Evolutionary conservation across 75 land plant genomes (phyloP).

Genomic region (Chamaecyparis obtusa): DNA sequence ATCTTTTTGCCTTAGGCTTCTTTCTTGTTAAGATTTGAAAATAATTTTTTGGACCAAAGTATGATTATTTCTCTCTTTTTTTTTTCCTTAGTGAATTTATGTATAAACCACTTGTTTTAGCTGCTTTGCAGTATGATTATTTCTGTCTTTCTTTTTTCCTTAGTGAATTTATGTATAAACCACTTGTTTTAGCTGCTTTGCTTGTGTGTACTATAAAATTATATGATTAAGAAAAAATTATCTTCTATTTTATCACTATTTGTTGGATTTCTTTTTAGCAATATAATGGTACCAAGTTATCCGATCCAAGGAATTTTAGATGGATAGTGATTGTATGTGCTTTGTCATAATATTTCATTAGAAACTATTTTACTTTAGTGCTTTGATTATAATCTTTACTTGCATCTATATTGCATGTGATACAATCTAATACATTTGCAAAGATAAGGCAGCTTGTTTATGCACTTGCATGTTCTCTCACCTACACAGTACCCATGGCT

Average conservation of each 20-base stretch:
- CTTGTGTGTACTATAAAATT: neutral
- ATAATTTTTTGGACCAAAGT: neutral
- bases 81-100: too few relatives aligned
- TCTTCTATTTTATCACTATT: neutral
- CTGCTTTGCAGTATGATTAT: neutral
- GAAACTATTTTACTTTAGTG: too few relatives aligned
- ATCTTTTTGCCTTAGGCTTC: neutral
- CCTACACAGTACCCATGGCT: too few relatives aligned
- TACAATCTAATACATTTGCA: too few relatives aligned
- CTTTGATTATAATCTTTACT: too few relatives aligned
- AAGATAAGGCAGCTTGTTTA: too few relatives aligned
- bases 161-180: neutral
- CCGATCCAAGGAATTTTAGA: too few relatives aligned
- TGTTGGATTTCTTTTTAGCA: neutral
- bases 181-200: neutral
- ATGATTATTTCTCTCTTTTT: neutral
- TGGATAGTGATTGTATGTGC: too few relatives aligned
- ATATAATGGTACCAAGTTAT: too few relatives aligned
- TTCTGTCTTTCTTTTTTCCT: neutral
- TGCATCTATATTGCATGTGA: too few relatives aligned
- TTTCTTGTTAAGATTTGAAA: neutral
- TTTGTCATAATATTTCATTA: too few relatives aligned
- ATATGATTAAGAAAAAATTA: neutral
- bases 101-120: neutral
- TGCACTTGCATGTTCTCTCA: too few relatives aligned